phyloP scores from a whole-genome alignment of 306 rosid species.

The Inga leiocalycina region DNA sequence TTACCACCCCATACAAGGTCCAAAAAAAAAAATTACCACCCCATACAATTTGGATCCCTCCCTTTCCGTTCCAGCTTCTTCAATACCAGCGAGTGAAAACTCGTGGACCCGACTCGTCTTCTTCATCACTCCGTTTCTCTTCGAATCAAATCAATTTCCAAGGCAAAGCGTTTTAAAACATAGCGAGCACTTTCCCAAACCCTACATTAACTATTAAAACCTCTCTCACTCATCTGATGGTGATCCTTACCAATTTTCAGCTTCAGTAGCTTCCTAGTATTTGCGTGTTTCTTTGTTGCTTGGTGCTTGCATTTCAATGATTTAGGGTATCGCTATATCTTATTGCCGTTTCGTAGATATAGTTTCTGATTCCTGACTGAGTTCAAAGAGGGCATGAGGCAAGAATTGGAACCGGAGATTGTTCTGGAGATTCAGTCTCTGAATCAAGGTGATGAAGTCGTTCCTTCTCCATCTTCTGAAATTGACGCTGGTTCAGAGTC shows the following conservation, averaged over 20 bases:
- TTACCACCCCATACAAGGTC: constrained; percentile 4
- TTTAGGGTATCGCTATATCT: neutral
- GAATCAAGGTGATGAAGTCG: constrained; percentile 40
- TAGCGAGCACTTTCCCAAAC: constrained; percentile 22
- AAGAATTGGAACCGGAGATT: constrained; percentile 48
- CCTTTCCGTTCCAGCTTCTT: neutral
- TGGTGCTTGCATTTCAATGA: constrained; percentile 6
- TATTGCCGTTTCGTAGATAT: constrained; percentile 27
- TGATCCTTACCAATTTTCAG: constrained; percentile 8
- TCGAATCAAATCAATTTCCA: constrained; percentile 15
- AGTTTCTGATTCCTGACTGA: constrained; percentile 13
- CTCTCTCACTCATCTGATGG: neutral
- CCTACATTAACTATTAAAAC: constrained; percentile 23
- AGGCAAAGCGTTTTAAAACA: neutral
- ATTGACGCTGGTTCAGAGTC: constrained; percentile 8
- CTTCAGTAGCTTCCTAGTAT: constrained; percentile 39
- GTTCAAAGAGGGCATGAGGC: constrained; percentile 46
- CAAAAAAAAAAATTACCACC: constrained; percentile 24
- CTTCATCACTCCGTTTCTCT: constrained; percentile 28
- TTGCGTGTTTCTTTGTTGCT: constrained; percentile 24
- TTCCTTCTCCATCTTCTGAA: constrained; percentile 30
- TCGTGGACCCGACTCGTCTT: constrained; percentile 25
- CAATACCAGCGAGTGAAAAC: constrained; percentile 8
- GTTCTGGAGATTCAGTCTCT: constrained; percentile 37
- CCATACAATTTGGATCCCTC: neutral